phyloP scores from a whole-genome alignment of 2,329 filamentous ascomycete genomes.

The Ophiosphaerella herpotricha region DNA sequence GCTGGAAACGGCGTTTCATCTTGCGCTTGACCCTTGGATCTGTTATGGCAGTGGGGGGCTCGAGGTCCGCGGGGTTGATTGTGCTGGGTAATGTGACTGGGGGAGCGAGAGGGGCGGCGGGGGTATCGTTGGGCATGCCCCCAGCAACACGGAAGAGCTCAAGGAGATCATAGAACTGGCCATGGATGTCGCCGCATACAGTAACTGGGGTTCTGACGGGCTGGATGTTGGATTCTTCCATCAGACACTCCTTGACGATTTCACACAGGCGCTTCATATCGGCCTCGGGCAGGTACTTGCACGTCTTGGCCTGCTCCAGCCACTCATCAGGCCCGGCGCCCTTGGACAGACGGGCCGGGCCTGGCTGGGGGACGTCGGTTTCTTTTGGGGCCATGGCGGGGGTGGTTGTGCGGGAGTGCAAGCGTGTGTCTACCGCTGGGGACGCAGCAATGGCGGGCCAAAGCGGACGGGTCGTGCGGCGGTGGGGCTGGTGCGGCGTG shows the following conservation, averaged over 20 bases:
- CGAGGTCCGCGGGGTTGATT: constrained; percentile 89
- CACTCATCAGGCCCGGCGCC: constrained; percentile 92
- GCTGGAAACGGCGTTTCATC: constrained; percentile 65
- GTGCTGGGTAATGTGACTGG: constrained; percentile 66
- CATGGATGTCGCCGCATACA: constrained; percentile 96
- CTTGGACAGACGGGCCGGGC: constrained; percentile 81
- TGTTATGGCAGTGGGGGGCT: constrained; percentile 86
- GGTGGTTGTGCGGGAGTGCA: not conserved
- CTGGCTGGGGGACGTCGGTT: constrained; percentile 79
- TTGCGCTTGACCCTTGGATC: constrained; percentile 87
- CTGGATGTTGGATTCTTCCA: constrained; percentile 99
- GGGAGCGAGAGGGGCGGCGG: constrained; percentile 64
- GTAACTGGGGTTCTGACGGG: constrained; percentile 97
- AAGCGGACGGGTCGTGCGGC: constrained; percentile 33
- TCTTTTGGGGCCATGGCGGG: constrained; percentile 52
- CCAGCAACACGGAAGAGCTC: constrained; percentile 96
- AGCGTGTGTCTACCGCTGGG: not conserved
- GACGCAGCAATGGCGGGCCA: constrained; percentile 12
- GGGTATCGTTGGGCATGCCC: constrained; percentile 85
- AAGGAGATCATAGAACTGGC: constrained; percentile 96
- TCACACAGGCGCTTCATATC: constrained; percentile 99
- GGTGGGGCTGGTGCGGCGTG: constrained; percentile 35
- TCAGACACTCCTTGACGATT: constrained; percentile 97
- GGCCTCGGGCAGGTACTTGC: constrained; percentile 91
- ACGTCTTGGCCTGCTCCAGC: constrained; percentile 95